Base-by-base conservation (phyloP, 805 yeast species). In the Lachancea sp. region DNA sequence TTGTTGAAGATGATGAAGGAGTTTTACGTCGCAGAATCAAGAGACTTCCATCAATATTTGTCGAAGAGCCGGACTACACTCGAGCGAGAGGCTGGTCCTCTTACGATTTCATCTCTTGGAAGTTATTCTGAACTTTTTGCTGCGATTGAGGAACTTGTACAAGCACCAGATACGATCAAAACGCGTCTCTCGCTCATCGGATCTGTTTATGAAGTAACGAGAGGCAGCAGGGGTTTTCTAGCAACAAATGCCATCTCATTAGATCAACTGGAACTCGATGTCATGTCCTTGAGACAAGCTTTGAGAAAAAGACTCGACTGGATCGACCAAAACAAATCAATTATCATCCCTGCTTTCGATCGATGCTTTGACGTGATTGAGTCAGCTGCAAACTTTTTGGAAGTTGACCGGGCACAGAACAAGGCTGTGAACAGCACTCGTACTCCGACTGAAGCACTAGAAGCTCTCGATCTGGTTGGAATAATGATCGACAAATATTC, bases 211-310 rank as follows among this genome's bases (percentile, higher is more conserved):
- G 36, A 34, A 1, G 18, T 58, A 1, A 37, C 67, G 12, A 32
- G 18, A 17, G 32, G 25, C 4, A 36, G 71, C 25, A 65, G 70
- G n/a, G 63, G 82, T 36, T 73, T 63, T 48, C 72, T 78, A 41
- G 75, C 82, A 0, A 30, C 62, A 0, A 72, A 73, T 25, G 82
- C 89, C 83, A 49, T 81, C 0, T 77, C 68, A 56, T 67, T 67
- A 38, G 93, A 84, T 34, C 95, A 86, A 52, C 46, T 86, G 0
- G 78, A 75, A 12, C 69, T 67, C 41, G 79, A 76, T 43, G 57
- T 70, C 44, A 54, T 65, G 0, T 66, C 78, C 1, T 55, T 81
- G 27, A 42, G 51, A 1, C 68, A 75, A 31, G 57, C 76, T 10
- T 42, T 74, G 36, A 49, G 50, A 3, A 52, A 57, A 32, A 68